Evolutionary conservation across 2,329 filamentous ascomycete genomes (phyloP).

Genomic region (Trichoderma endophyticum): DNA sequence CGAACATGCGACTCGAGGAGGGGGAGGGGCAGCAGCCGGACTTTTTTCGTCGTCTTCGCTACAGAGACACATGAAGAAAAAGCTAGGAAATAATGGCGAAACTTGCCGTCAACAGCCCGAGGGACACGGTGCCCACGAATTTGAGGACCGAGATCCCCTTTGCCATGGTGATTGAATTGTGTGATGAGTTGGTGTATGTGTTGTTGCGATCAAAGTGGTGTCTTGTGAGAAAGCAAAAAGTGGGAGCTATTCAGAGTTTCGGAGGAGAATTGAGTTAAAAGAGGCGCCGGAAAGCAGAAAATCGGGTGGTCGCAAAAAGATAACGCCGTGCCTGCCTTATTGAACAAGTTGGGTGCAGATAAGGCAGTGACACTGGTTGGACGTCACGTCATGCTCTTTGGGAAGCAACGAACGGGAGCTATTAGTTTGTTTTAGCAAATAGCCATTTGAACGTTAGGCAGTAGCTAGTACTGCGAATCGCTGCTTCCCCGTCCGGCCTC

Average conservation of each 20-base stretch:
- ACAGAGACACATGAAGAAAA: background rate
- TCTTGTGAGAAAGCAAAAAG: background rate
- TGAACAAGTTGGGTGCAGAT: background rate
- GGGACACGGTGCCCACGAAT: slow-evolving; percentile 86
- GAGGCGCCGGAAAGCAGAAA: background rate
- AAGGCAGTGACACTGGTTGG: background rate
- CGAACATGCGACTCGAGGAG: background rate
- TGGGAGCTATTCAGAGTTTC: background rate
- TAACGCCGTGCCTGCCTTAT: slow-evolving; percentile 1
- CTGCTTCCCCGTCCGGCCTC: background rate
- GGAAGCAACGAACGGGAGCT: background rate
- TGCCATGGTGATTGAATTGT: slow-evolving; percentile 53
- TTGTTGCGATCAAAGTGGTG: background rate
- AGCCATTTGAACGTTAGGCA: background rate
- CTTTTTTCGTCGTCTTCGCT: background rate
- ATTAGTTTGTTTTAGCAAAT: background rate
- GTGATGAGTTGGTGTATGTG: background rate
- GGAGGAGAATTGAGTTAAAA: background rate
- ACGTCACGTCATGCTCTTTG: slow-evolving; percentile 7
- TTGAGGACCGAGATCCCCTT: slow-evolving; percentile 76
- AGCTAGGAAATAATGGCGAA: slow-evolving; percentile 21
- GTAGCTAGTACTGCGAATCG: background rate
- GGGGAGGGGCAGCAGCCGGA: background rate
- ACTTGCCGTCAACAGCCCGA: slow-evolving; percentile 83
- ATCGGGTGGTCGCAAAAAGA: background rate